Evolutionary conservation across 306 rosid genomes (phyloP), one percentile per base, ranked within the genome.

Genomic region (Luffa acutangula): DNA sequence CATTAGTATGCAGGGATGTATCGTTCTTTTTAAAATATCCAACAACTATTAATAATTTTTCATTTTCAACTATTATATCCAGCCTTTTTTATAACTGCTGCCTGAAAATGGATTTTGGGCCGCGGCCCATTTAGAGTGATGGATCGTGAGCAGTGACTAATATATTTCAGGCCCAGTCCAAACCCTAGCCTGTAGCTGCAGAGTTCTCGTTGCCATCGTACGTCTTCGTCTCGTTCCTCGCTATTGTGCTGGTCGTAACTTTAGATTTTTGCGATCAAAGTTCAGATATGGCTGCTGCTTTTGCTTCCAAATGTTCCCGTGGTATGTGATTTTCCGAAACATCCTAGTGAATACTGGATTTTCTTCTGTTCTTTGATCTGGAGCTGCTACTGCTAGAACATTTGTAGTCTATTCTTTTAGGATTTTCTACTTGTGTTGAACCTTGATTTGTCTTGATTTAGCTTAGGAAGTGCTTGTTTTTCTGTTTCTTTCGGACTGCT

Each of bases 231-330:
- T 71, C 57, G 8, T 36, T 74, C 31, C 60, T 5, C 15, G 31
- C 14, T 3, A 25, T 25, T 25, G 15, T 7, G 46, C 59, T 14
- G 42, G 10, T 73, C 25, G 11, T 13, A 72, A 73, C 41, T 9
- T 9, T 25, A 0, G 42, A 72, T 42, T 72, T 72, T 31, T 41
- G 17, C 75, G 49, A 14, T 17, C 17, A 5, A 17, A 20, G 6
- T 43, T 64, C 52, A 11, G 76, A 48, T 14, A 84, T 84, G 87
- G 87, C 87, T 3, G 81, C 87, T 4, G 82, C 64, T 45, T 65
- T 84, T 21, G 49, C 84, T 84, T 84, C 87, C 3, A 84, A 48
- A 31, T 84, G 74, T 39, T 84, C 82, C 13, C 83, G 70, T 2
- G 81, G 87, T 84, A 81, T 20, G 85, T n/a, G 67, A 9, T 78